Conservation (phyloP, 768 basidiomycete species). For the Hydnomerulius pinastri region DNA sequence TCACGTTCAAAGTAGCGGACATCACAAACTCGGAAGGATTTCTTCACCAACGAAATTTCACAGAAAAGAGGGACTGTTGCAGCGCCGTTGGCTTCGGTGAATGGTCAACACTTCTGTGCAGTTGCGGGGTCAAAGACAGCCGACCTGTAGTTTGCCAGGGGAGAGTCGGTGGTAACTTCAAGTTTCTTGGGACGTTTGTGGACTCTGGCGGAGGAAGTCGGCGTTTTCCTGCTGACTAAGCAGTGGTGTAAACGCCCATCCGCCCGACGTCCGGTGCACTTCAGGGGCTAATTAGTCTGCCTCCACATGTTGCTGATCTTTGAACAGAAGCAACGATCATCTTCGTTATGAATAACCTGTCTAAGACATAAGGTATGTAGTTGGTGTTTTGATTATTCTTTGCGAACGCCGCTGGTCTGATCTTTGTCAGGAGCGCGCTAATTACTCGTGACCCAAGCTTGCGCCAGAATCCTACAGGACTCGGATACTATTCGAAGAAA, state of each 20-base stretch:
- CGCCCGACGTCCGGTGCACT: too few species aligned
- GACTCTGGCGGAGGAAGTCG: conserved; percentile 29
- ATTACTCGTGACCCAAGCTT: too few species aligned
- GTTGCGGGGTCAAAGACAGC: background rate
- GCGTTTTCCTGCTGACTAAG: conserved; percentile 33
- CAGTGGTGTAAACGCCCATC: background rate
- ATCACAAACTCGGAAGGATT: conserved; percentile 37
- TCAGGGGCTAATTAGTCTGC: too few species aligned
- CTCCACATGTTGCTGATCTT: too few species aligned
- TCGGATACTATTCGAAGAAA: too few species aligned
- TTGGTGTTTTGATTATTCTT: too few species aligned
- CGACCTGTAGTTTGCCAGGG: conserved; percentile 11
- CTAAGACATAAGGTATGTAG: too few species aligned
- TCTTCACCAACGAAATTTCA: conserved; percentile 7
- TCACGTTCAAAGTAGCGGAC: conserved; percentile 79
- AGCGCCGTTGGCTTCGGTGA: conserved; percentile 13
- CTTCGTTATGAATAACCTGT: too few species aligned
- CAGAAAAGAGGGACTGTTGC: conserved; percentile 14
- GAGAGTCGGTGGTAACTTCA: conserved; percentile 12
- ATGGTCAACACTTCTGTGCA: conserved; percentile 3
- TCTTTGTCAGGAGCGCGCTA: too few species aligned
- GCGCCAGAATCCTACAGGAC: too few species aligned
- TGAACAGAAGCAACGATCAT: too few species aligned
- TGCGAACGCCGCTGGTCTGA: too few species aligned
- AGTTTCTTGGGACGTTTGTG: conserved; percentile 15